Conservation (phyloP, 164 flowering plant species). For the Euptelea pleiosperma region DNA sequence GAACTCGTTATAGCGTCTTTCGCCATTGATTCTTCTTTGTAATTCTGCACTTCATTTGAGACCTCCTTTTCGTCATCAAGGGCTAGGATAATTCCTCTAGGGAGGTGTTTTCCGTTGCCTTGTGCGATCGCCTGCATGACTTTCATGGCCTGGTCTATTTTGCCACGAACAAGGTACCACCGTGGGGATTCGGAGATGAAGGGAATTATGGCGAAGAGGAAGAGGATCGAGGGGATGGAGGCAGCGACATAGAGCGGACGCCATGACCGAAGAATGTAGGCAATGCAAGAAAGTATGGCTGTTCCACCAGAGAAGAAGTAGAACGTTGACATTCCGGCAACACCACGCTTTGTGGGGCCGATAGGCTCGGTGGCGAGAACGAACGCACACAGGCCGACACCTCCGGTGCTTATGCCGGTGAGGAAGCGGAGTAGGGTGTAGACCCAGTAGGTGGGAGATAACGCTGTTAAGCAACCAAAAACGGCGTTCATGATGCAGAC, state of each 20-base stretch:
- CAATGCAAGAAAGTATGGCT: conserved; percentile 55
- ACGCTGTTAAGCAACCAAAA: conserved; percentile 61
- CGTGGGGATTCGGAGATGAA: conserved; percentile 75
- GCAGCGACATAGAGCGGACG: conserved; percentile 62
- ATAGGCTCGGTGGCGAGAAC: conserved; percentile 85
- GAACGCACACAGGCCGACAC: conserved; percentile 76
- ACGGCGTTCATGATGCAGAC: conserved; percentile 59
- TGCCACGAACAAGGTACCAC: conserved; percentile 72
- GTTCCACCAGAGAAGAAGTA: conserved; percentile 82
- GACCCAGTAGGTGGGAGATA: conserved; percentile 52
- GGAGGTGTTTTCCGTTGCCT: conserved; percentile 45
- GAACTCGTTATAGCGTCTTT: conserved; percentile 40
- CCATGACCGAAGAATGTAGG: conserved; percentile 64
- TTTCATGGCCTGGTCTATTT: conserved; percentile 42
- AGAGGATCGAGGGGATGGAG: conserved; percentile 65
- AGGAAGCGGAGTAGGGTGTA: conserved; percentile 60
- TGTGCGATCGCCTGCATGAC: conserved; percentile 54
- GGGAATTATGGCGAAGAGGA: conserved; percentile 46
- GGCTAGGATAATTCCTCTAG: conserved; percentile 39
- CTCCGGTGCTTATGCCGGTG: conserved; percentile 86
- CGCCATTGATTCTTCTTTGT: background rate
- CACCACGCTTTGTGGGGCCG: conserved; percentile 67
- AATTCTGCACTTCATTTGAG: no score
- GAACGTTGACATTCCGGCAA: conserved; percentile 84
- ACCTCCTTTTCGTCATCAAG: no score